phyloP scores from a whole-genome alignment of 306 rosid genomes.

The Hylodesmum podocarpum region DNA sequence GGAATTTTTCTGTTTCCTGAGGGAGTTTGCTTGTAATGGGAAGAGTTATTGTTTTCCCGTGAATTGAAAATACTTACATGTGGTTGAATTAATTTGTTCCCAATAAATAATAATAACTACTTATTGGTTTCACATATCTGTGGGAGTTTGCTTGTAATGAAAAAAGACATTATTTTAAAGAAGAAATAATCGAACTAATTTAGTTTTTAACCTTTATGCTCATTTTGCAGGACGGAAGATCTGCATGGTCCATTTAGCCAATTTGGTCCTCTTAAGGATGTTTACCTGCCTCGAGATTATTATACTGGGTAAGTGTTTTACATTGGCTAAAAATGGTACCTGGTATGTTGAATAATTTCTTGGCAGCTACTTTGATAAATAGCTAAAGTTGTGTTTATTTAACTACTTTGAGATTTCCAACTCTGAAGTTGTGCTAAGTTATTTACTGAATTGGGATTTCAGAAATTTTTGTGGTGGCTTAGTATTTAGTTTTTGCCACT shows the following conservation, averaged over 20 bases:
- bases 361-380: background rate
- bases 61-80: no score
- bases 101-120: no score
- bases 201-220: background rate
- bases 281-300: slow-evolving; percentile 84
- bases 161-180: background rate
- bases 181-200: background rate
- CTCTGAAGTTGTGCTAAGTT: background rate
- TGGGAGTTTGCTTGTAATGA: background rate
- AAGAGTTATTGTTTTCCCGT: background rate
- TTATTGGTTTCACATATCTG: no score
- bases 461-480: background rate
- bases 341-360: slow-evolving; percentile 6
- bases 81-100: no score
- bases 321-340: background rate
- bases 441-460: background rate
- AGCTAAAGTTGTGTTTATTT: background rate
- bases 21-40: background rate
- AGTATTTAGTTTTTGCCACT: slow-evolving; percentile 23
- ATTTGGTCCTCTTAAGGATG: slow-evolving; percentile 80
- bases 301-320: slow-evolving; percentile 64
- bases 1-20: background rate
- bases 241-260: slow-evolving; percentile 65
- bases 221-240: slow-evolving; percentile 64
- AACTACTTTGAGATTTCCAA: background rate